phyloP scores from a whole-genome alignment of 78 protist species.

The Monocercomonoides exilis region DNA sequence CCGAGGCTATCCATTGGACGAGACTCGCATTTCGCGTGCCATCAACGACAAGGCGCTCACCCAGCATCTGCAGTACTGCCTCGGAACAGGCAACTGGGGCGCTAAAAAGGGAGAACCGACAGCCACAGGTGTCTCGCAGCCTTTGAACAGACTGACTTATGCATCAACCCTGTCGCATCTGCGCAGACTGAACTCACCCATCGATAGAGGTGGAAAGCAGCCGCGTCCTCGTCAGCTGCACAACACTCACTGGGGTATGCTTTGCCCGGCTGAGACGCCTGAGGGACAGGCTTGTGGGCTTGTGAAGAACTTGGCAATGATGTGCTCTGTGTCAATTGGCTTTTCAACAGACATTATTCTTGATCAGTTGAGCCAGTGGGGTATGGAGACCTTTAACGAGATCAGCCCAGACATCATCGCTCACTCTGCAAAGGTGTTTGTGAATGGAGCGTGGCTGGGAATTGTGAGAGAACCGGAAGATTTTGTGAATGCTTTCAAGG shows the following conservation, averaged over 20 bases:
- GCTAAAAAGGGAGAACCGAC: not conserved
- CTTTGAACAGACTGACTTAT: slow-evolving; percentile 90
- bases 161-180: slow-evolving; percentile 89
- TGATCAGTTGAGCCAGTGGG: slow-evolving; percentile 51
- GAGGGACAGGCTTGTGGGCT: slow-evolving; percentile 79
- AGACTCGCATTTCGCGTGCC: slow-evolving; percentile 22
- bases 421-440: slow-evolving; percentile 76
- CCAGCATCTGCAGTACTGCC: slow-evolving; percentile 76
- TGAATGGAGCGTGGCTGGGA: slow-evolving; percentile 97
- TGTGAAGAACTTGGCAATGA: slow-evolving; percentile 95
- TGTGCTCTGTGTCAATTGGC: slow-evolving; percentile 87
- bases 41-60: slow-evolving; percentile 55
- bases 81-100: slow-evolving; percentile 97
- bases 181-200: slow-evolving; percentile 91
- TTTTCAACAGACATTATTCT: slow-evolving; percentile 29
- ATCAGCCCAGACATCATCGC: slow-evolving; percentile 22
- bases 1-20: slow-evolving; percentile 39
- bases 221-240: slow-evolving; percentile 85
- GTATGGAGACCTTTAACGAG: slow-evolving; percentile 64
- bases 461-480: slow-evolving; percentile 68
- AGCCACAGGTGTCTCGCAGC: slow-evolving; percentile 72
- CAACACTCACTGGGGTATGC: slow-evolving; percentile 98
- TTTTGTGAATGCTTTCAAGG: slow-evolving; percentile 58
- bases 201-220: slow-evolving; percentile 80
- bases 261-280: slow-evolving; percentile 97